A percentile compares a stretch with the other conserved stretches of the same genome.
These are phyloP conservation scores for Boletus tomentosulus DNA, from an alignment of 768 basidiomycete species.

Conservation along the genomic window DNA sequence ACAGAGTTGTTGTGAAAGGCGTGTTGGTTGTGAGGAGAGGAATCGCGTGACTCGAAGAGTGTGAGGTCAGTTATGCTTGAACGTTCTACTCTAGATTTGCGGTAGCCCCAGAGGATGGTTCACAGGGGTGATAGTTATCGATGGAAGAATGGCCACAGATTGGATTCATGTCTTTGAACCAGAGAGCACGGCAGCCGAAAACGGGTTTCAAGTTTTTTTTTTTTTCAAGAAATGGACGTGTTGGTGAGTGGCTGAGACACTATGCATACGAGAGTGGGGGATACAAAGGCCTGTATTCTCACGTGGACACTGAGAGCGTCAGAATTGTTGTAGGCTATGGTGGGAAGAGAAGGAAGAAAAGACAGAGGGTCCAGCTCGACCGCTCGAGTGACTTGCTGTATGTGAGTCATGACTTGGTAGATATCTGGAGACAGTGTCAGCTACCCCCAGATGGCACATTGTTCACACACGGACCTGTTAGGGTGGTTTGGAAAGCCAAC, in stretches of 20 bases:
- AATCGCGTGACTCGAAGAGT: conserved; percentile 37
- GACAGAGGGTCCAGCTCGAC: conserved; percentile 24
- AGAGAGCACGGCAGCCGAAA: conserved; percentile 39
- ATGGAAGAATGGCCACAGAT: conserved; percentile 27
- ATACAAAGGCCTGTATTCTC: conserved; percentile 22
- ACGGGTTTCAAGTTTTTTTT: conserved; percentile 48
- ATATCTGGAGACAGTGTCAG: too few species aligned
- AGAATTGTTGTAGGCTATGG: conserved; percentile 26
- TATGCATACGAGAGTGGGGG: conserved; percentile 39
- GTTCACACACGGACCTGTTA: too few species aligned
- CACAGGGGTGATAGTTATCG: conserved; percentile 24
- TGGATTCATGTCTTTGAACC: conserved; percentile 35
- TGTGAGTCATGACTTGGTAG: too few species aligned
- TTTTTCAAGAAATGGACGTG: conserved; percentile 37
- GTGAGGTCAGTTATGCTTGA: conserved; percentile 39
- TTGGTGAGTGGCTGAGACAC: conserved; percentile 35
- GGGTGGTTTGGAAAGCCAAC: too few species aligned
- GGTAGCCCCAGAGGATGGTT: conserved; percentile 36
- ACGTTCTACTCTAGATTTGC: conserved; percentile 35
- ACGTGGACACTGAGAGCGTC: conserved; percentile 23
- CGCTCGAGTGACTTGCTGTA: too few species aligned
- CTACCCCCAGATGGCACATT: too few species aligned
- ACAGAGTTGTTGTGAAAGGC: conserved; percentile 29
- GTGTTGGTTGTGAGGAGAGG: conserved; percentile 30
- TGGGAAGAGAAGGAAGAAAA: conserved; percentile 19